Conservation (phyloP, 2,329 filamentous ascomycete genomes). For the Monosporascus sp. region DNA sequence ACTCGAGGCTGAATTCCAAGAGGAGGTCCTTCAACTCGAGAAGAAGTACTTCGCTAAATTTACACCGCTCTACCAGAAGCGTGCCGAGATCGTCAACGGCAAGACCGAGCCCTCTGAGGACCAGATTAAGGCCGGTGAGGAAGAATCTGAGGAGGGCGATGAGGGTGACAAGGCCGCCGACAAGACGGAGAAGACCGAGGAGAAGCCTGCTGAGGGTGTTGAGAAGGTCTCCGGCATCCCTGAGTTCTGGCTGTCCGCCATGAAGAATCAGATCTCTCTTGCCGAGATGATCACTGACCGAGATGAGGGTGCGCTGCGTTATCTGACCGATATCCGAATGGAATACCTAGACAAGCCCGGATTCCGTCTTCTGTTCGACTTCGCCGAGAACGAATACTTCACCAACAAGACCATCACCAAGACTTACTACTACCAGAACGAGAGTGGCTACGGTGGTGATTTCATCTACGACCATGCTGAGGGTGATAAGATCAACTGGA, state of each 20-base stretch:
- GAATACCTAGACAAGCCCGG: constrained; percentile 98
- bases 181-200: constrained; percentile 50
- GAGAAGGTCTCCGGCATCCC: constrained; percentile 73
- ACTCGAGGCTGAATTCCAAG: constrained; percentile 96
- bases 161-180: constrained; percentile 49
- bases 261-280: constrained; percentile 98
- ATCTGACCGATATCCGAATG: constrained; percentile 91
- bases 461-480: constrained; percentile 99
- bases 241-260: constrained; percentile 98
- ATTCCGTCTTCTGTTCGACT: constrained; percentile 98
- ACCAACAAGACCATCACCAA: constrained; percentile 95
- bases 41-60: constrained; percentile 99
- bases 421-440: constrained; percentile 98
- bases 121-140: constrained; percentile 82
- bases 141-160: constrained; percentile 62
- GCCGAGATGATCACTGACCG: constrained; percentile 98
- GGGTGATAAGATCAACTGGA: constrained; percentile 97
- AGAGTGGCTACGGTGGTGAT: constrained; percentile 96
- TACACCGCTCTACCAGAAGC: constrained; percentile 93
- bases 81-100: constrained; percentile 88
- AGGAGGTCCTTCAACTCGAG: constrained; percentile 95
- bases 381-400: constrained; percentile 93
- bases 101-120: constrained; percentile 76
- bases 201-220: constrained; percentile 47
- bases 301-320: constrained; percentile 89